These are phyloP conservation scores for Oryza meridionalis DNA, from an alignment of 176 grass and related monocot species.

Conservation along the genomic window DNA sequence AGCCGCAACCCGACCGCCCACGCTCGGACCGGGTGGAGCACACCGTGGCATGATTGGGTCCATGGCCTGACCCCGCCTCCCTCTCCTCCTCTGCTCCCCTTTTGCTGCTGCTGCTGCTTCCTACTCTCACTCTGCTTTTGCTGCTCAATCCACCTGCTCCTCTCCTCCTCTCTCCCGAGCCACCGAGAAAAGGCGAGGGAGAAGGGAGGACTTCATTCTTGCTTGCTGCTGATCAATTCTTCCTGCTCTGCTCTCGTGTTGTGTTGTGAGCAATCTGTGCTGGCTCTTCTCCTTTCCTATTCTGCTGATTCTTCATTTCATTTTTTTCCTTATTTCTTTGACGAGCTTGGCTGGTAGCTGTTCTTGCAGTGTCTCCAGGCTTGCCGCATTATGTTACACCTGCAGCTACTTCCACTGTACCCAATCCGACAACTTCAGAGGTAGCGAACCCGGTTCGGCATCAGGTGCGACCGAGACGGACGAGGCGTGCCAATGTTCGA, in stretches of 20 bases:
- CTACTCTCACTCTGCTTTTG: conserved; percentile 28
- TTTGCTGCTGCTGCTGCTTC: conserved; percentile 29
- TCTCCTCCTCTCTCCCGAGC: background rate
- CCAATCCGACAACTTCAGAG: too few relatives aligned
- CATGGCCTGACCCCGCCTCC: conserved; percentile 5
- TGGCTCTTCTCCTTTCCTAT: background rate
- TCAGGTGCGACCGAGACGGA: too few relatives aligned
- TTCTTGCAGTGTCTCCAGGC: conserved; percentile 21
- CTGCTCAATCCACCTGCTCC: background rate
- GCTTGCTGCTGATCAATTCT: background rate
- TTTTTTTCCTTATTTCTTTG: background rate
- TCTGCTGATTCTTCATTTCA: background rate
- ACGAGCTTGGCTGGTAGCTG: conserved; percentile 6
- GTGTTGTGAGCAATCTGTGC: background rate
- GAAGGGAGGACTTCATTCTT: background rate
- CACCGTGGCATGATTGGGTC: conserved; percentile 61
- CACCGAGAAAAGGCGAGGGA: background rate
- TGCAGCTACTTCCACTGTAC: too few relatives aligned
- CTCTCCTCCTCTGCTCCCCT: conserved; percentile 18
- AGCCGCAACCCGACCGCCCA: background rate
- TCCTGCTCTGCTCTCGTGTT: background rate
- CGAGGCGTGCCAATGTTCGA: too few relatives aligned
- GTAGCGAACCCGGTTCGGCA: too few relatives aligned
- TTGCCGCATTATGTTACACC: conserved; percentile 36
- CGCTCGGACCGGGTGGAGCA: conserved; percentile 12